phyloP scores from a whole-genome alignment of 192 early-diverging fungal species.

The Backusella psychrophila region DNA sequence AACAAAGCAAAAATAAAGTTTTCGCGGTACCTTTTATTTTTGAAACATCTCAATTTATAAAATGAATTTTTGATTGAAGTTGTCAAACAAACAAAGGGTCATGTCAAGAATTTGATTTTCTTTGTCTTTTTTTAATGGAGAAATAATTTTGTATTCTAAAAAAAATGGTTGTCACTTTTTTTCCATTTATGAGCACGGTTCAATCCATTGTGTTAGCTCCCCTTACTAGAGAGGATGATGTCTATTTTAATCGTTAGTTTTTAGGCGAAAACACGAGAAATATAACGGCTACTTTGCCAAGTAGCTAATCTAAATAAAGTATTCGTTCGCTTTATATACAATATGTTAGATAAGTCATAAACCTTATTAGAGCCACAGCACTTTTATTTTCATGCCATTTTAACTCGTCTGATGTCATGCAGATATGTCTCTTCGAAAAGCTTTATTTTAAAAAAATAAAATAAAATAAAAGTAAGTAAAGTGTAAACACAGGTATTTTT shows the following conservation, averaged over 20 bases:
- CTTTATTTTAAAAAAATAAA: no score
- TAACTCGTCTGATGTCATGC: background rate
- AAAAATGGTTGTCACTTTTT: background rate
- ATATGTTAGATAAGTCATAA: background rate
- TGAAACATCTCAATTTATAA: background rate
- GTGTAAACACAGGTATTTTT: background rate
- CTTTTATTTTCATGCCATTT: background rate
- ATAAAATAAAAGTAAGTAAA: background rate
- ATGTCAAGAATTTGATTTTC: background rate
- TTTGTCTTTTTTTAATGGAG: background rate
- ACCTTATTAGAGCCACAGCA: background rate
- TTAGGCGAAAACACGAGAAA: background rate
- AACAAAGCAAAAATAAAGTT: background rate
- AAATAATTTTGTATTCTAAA: background rate
- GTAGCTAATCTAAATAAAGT: background rate
- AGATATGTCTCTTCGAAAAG: background rate
- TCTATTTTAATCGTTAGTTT: background rate
- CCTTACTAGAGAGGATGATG: background rate
- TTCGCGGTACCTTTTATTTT: background rate
- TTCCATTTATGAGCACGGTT: background rate
- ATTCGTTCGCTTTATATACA: background rate
- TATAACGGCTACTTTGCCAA: background rate
- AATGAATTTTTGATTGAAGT: background rate
- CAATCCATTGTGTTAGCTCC: background rate
- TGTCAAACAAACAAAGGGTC: background rate